Base-by-base conservation (phyloP, 2,329 filamentous ascomycete species). In the Xylaria hypoxylon region DNA sequence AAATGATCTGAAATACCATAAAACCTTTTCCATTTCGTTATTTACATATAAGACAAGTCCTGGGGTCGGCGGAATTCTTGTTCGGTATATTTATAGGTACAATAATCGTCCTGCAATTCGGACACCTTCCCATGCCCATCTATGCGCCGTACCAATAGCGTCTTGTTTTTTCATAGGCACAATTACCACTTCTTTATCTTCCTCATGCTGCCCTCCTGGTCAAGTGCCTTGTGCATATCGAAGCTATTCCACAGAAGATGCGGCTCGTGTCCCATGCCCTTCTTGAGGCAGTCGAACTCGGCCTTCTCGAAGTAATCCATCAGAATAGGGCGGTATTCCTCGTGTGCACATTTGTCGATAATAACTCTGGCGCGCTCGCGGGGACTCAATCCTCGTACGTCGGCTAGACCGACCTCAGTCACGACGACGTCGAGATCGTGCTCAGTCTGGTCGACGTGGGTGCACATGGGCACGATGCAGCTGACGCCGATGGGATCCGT, bases 401-500 rank as follows among this genome's bases (percentile, higher is more conserved):
- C 93, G 31, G 93, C 94, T 26, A 96, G 87, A 64, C 94, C 93
- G 78, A 86, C 80, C 79, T 87, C 84, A 24, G 86, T 89, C n/a
- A 97, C 93, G 51, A 97, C 81, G n/a, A 97, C 89, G 73, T 97
- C 93, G 44, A 97, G 86, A 77, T 97, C 94, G 80, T 96, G 93
- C 82, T 97, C 94, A 0, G 94, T 97, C 85, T 96, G 93, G 80
- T 97, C 93, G 71, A 96, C 85, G 81, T 97, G 94, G 3, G 93
- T 96, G 81, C 90, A 93, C 91, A 96, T 95, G 66, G 93, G 93
- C n/a, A 97, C 92, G 74, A 97, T 96, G 81, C 92, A 96, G 71
- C 85, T 90, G 63, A 97, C 88, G 71, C 93, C 93, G 64, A 89
- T 88, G 1, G 92, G 92, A 78, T 97, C 93, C 15, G 87, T 90